Conservation (phyloP, 1,139 yeast genomes). For the Saccharomycopsis crataegensis region DNA sequence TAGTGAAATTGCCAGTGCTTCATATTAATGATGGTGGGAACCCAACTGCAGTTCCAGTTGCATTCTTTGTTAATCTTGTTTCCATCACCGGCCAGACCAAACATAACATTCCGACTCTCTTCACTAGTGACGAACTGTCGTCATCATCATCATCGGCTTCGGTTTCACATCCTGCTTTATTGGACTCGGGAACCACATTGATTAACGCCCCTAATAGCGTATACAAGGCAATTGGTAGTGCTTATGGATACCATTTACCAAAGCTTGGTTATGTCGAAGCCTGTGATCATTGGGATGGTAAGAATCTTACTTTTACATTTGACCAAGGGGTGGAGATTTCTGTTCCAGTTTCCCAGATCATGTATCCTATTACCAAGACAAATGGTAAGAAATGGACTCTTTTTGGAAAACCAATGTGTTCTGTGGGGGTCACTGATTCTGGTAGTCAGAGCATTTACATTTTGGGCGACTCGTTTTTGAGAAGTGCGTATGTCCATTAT, state of each 20-base stretch:
- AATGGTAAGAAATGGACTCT: slow-evolving; percentile 7
- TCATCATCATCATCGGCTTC: slow-evolving; percentile 25
- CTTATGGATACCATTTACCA: slow-evolving; percentile 12
- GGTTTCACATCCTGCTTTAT: slow-evolving; percentile 37
- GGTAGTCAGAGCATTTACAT: slow-evolving; percentile 24
- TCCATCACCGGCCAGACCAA: background rate
- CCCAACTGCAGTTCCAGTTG: slow-evolving; percentile 4
- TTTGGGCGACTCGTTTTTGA: slow-evolving; percentile 49
- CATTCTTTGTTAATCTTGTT: slow-evolving; percentile 13
- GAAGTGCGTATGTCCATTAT: slow-evolving; percentile 47
- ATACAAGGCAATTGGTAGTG: slow-evolving; percentile 32
- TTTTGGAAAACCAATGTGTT: slow-evolving; percentile 20
- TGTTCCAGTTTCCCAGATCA: slow-evolving; percentile 39
- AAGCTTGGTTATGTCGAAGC: slow-evolving; percentile 18
- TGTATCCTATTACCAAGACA: slow-evolving; percentile 21
- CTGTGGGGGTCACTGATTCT: slow-evolving; percentile 23
- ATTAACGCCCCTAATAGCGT: slow-evolving; percentile 42
- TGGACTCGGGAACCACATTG: slow-evolving; percentile 66
- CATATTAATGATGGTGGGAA: slow-evolving; percentile 5
- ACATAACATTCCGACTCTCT: background rate
- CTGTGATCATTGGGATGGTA: slow-evolving; percentile 22
- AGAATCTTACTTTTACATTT: slow-evolving; percentile 37
- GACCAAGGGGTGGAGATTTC: slow-evolving; percentile 39
- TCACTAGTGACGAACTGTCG: slow-evolving; percentile 23
- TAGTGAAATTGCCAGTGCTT: slow-evolving; percentile 26